Evolutionary conservation across 352 stramenopile species (phyloP), one percentile per base, ranked within the genome.

Genomic region (Phytophthora europaea): DNA sequence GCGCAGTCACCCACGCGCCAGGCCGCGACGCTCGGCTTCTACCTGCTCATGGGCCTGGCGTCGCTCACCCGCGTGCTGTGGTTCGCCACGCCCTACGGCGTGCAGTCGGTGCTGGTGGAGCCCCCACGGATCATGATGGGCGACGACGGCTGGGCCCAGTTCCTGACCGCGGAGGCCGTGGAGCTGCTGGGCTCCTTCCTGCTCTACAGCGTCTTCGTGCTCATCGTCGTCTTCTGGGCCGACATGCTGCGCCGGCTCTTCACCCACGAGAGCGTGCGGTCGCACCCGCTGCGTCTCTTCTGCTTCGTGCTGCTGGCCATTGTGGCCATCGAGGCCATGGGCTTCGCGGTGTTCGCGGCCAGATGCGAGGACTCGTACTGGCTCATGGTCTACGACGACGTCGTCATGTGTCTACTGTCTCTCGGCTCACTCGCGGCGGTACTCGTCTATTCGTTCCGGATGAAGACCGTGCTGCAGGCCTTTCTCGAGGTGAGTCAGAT

Each of bases 181-280:
- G 81, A 99, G 56, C 91, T 95, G 34, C 61, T 97, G 7, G 97
- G 97, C 48, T 98, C 93, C 20, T 87, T 99, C 54, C 83, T 97
- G n/a, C 83, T 99, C 31, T 99, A 99, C 82, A 96, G 90, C 61
- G 98, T 99, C 73, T 99, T 99, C 70, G 97, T 99, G 67, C 88
- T 99, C 18, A 99, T 99, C 79, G 83, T 99, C 50, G 96, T 99
- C 23, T 99, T 98, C 82, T 99, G 97, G 97, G 95, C 97, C 6
- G 95, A 99, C 78, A 98, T 99, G 87, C 81, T 99, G 36, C 98
- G 98, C 56, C 97, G 98, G 9, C 82, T 93, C 18, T 94, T 93
- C 72, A 91, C 88, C 16, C 87, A 95, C 58, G 83, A 89, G 56
- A 84, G 75, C 59, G 80, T 94, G 52, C 78, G 83, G 16, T 92